Conservation (phyloP, 2,329 filamentous ascomycete species). For the Paracoccidioides brasiliensis region DNA sequence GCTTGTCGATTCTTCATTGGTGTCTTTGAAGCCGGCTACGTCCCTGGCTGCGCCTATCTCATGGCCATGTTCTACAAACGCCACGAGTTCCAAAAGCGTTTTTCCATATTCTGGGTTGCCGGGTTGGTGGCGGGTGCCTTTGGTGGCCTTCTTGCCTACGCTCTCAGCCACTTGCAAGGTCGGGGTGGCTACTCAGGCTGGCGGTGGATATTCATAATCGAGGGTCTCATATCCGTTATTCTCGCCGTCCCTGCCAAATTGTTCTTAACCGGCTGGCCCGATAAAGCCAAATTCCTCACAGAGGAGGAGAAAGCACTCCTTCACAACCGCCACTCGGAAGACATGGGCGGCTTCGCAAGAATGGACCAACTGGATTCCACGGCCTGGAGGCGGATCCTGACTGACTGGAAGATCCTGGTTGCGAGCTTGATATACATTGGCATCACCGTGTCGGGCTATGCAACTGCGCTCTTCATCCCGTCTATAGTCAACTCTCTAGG, state of each 20-base stretch:
- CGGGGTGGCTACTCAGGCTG: conserved; percentile 18
- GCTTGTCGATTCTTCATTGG: conserved; percentile 22
- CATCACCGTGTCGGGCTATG: conserved; percentile 24
- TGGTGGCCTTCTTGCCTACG: conserved; percentile 17
- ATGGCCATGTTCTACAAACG: conserved; percentile 25
- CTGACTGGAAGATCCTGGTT: conserved; percentile 23
- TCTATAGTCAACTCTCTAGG: conserved; percentile 24
- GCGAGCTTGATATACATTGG: conserved; percentile 23
- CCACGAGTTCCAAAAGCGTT: conserved; percentile 27
- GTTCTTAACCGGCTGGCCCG: conserved; percentile 22
- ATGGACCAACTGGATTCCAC: conserved; percentile 19
- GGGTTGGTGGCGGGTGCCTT: conserved; percentile 23
- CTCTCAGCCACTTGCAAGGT: conserved; percentile 20
- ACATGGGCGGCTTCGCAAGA: conserved; percentile 15
- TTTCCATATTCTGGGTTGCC: conserved; percentile 22
- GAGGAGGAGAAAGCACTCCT: conserved; percentile 17
- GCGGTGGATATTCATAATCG: conserved; percentile 28
- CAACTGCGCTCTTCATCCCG: conserved; percentile 23
- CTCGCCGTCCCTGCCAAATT: conserved; percentile 17
- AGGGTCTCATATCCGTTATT: conserved; percentile 21
- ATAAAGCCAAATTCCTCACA: conserved; percentile 21
- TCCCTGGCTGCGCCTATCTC: conserved; percentile 23
- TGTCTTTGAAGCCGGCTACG: conserved; percentile 24
- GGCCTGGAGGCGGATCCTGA: conserved; percentile 18
- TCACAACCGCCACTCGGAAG: conserved; percentile 14